phyloP scores from a whole-genome alignment of 1,284 basidiomycete genomes.

The Psilocybe mexicana region DNA sequence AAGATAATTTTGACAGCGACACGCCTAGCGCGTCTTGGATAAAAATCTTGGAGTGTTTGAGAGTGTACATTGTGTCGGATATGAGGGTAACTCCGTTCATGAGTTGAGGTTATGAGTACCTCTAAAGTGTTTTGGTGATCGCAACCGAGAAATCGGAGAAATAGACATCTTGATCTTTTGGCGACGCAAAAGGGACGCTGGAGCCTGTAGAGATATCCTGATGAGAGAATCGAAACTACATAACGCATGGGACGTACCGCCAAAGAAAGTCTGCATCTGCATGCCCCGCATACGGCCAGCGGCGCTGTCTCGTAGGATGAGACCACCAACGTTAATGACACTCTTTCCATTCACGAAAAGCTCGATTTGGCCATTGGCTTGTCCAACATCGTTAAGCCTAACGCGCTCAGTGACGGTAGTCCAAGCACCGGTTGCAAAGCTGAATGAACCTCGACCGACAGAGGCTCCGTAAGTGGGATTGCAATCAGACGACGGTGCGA shows the following conservation, averaged over 20 bases:
- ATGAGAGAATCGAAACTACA: not conserved
- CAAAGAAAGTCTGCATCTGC: conserved; percentile 72
- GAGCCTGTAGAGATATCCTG: conserved; percentile 36
- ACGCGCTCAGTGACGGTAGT: conserved; percentile 63
- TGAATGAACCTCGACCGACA: conserved; percentile 70
- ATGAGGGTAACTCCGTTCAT: no score
- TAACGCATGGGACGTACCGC: conserved; percentile 38
- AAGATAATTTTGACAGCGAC: not conserved
- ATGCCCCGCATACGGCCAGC: conserved; percentile 56
- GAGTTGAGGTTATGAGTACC: not conserved
- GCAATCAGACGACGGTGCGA: conserved; percentile 58
- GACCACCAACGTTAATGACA: conserved; percentile 50
- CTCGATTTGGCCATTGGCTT: conserved; percentile 57
- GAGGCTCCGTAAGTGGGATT: conserved; percentile 69
- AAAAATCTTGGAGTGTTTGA: no score
- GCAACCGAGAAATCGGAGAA: conserved; percentile 69
- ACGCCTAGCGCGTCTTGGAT: not conserved
- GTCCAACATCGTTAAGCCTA: conserved; percentile 56
- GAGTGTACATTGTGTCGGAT: no score
- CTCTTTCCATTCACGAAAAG: conserved; percentile 60
- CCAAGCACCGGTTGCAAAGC: conserved; percentile 62
- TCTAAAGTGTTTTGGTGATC: conserved; percentile 50
- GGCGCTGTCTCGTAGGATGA: conserved; percentile 47
- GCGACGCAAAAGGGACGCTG: conserved; percentile 49
- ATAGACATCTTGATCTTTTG: conserved; percentile 55